Conservation (phyloP, 371 early-diverging fungal species). For the Gilbertella persicaria region DNA sequence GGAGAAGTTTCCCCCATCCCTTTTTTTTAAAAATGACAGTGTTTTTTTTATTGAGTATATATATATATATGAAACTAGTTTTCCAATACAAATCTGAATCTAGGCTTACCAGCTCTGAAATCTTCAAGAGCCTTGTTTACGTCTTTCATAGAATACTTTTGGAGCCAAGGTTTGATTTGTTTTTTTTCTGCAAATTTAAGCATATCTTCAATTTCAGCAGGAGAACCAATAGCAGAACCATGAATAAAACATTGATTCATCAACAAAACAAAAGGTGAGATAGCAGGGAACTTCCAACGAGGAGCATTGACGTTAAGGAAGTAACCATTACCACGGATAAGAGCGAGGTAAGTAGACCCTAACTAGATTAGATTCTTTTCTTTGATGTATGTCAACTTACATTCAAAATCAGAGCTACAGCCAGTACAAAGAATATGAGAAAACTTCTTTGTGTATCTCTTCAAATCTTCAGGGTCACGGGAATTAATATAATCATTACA, state of each 20-base stretch:
- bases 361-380: constrained; percentile 18
- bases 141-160: constrained; percentile 55
- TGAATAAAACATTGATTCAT: constrained; percentile 43
- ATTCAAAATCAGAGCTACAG: constrained; percentile 39
- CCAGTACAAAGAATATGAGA: constrained; percentile 37
- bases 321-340: constrained; percentile 47
- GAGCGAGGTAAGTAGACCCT: constrained; percentile 24
- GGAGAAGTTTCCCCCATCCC: too few species aligned
- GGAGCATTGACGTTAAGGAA: constrained; percentile 49
- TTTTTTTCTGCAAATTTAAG: constrained; percentile 69
- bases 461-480: constrained; percentile 12
- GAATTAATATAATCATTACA: constrained; percentile 34
- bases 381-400: too few species aligned
- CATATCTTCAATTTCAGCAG: constrained; percentile 50
- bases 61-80: constrained; percentile 23
- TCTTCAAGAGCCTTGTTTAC: constrained; percentile 60
- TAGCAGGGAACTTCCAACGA: constrained; percentile 10
- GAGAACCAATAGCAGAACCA: constrained; percentile 68
- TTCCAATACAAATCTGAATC: constrained; percentile 64
- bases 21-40: too few species aligned
- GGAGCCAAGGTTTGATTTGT: constrained; percentile 60
- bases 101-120: constrained; percentile 58
- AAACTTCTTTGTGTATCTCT: not conserved
- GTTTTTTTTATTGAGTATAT: too few species aligned
- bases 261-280: constrained; percentile 1